phyloP scores from a whole-genome alignment of 495 filamentous ascomycete genomes.

The Penicillium desertorum region DNA sequence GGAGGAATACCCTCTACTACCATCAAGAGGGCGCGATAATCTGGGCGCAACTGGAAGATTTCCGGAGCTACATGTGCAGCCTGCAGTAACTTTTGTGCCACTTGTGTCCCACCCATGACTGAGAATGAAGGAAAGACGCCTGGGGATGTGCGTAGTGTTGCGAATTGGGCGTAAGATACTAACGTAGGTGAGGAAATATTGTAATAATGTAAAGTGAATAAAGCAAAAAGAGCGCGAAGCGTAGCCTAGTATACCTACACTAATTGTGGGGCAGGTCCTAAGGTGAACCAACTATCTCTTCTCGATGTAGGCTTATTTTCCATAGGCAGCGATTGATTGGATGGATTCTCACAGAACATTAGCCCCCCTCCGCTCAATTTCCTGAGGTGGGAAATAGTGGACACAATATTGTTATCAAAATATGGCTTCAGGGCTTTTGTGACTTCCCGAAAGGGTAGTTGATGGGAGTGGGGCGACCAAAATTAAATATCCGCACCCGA shows the following conservation, averaged over 20 bases:
- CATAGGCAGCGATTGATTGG: neutral
- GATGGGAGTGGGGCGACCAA: neutral
- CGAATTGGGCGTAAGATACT: neutral
- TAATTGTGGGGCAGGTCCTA: neutral
- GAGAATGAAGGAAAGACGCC: neutral
- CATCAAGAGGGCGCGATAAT: slow-evolving; percentile 28
- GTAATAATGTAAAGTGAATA: neutral
- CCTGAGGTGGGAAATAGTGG: slow-evolving; percentile 3
- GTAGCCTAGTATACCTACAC: neutral
- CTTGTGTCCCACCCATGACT: slow-evolving; percentile 11
- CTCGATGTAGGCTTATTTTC: neutral
- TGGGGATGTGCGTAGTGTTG: neutral
- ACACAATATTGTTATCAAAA: neutral
- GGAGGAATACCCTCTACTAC: slow-evolving; percentile 25
- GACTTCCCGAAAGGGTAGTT: neutral
- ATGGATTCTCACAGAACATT: neutral
- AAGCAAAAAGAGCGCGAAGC: neutral
- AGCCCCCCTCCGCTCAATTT: slow-evolving; percentile 8
- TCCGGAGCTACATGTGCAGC: slow-evolving; percentile 16
- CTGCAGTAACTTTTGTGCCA: slow-evolving; percentile 15
- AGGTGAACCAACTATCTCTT: neutral
- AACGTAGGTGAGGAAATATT: neutral
- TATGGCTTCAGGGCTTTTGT: neutral
- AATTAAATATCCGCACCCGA: neutral
- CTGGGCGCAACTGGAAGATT: slow-evolving; percentile 25